These are phyloP conservation scores for Metschnikowia continentalis DNA, from an alignment of 805 yeast genomes.

Conservation along the genomic window DNA sequence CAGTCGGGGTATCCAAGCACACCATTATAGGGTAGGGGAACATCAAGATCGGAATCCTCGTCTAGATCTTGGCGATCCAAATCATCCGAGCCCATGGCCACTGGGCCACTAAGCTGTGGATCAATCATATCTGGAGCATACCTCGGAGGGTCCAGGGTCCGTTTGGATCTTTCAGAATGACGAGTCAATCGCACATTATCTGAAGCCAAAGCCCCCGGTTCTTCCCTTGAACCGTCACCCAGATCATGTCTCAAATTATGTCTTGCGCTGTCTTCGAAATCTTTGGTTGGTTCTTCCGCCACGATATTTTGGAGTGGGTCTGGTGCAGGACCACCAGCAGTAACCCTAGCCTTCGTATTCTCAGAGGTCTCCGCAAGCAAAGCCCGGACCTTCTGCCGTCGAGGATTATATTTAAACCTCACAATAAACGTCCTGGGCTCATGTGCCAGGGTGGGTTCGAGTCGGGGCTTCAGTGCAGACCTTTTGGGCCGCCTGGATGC, in stretches of 20 bases:
- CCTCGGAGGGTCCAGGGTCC: neutral
- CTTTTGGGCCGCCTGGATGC: neutral
- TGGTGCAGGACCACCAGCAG: neutral
- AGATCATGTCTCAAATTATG: too few relatives aligned
- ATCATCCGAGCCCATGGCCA: neutral
- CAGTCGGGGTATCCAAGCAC: conserved; percentile 56
- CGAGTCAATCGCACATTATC: neutral
- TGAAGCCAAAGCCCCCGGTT: too few relatives aligned
- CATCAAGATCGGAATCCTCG: neutral
- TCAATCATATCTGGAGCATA: neutral
- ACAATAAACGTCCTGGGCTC: neutral
- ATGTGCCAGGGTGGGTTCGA: neutral
- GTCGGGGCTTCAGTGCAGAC: neutral
- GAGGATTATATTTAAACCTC: neutral
- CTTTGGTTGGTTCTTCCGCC: too few relatives aligned
- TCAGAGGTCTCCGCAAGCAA: neutral
- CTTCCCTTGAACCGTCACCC: too few relatives aligned
- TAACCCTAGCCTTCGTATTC: neutral
- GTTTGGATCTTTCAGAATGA: neutral
- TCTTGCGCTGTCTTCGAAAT: too few relatives aligned
- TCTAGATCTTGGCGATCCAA: neutral
- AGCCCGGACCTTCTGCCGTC: neutral
- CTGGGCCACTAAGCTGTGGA: neutral
- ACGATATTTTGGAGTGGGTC: neutral
- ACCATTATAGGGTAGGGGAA: conserved; percentile 59